Evolutionary conservation across 257 asterid species (phyloP).

Genomic region (Anisodus acutangulus): DNA sequence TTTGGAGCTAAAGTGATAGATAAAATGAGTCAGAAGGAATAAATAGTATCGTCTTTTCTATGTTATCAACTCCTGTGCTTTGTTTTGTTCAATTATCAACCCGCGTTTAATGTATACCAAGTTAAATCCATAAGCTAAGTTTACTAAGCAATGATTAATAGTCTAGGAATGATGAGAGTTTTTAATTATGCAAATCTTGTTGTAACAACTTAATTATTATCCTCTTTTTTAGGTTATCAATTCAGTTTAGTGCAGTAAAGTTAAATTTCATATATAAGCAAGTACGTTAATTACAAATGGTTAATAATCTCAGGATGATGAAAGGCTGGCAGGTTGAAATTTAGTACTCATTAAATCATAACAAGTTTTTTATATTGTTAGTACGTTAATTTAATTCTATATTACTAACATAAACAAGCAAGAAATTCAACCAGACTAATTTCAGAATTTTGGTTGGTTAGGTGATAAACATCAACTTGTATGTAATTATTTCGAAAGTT

Average conservation of each 20-base stretch:
- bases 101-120: neutral
- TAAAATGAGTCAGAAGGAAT: too few relatives aligned
- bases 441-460: neutral
- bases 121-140: neutral
- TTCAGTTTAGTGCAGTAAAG: too few relatives aligned
- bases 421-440: neutral
- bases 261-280: too few relatives aligned
- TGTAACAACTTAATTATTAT: neutral
- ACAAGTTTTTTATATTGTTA: too few relatives aligned
- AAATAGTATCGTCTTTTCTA: too few relatives aligned
- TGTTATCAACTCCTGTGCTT: neutral
- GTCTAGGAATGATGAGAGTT: neutral
- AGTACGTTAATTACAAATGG: too few relatives aligned
- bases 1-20: too few relatives aligned
- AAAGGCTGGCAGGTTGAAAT: too few relatives aligned
- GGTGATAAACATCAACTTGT: neutral
- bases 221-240: neutral
- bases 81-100: neutral
- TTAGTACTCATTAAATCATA: too few relatives aligned
- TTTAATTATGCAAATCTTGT: too few relatives aligned
- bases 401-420: neutral
- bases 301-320: too few relatives aligned
- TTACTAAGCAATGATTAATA: neutral
- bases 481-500: neutral
- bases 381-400: neutral